Percentiles rank a stretch among this genome's conserved stretches.
phyloP scores from a whole-genome alignment of 129 eudicot species.

The Erigeron canadensis region DNA sequence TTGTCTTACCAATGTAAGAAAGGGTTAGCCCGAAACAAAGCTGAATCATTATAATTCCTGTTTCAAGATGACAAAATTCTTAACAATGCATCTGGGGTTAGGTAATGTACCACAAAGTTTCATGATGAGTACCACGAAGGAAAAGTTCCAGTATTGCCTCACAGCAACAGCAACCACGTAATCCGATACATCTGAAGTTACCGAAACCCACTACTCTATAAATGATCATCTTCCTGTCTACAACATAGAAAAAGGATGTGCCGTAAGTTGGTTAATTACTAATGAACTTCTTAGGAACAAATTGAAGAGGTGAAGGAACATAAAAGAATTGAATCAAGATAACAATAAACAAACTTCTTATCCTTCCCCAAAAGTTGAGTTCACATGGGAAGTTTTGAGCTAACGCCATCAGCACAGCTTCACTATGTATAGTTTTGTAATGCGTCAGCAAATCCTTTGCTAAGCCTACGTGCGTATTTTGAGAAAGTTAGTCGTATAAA shows the following conservation, averaged over 20 bases:
- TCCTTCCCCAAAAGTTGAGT: neutral
- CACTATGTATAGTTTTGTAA: neutral
- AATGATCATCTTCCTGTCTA: neutral
- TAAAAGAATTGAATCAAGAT: no score
- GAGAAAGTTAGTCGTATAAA: neutral
- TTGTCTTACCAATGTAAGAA: no score
- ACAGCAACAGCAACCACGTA: no score
- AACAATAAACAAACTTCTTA: neutral
- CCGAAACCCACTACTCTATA: no score
- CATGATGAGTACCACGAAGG: no score
- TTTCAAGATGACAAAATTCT: no score
- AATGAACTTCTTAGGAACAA: neutral
- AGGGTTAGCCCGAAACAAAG: no score
- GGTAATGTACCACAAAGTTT: no score
- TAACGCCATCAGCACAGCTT: neutral
- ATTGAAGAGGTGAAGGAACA: neutral
- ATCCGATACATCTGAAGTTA: no score
- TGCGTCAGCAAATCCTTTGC: neutral
- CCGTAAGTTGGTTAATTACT: neutral
- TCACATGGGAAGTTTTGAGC: neutral
- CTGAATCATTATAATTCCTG: no score
- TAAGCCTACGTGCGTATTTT: neutral
- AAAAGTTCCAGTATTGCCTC: no score
- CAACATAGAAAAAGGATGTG: neutral
- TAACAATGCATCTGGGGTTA: no score